These are phyloP conservation scores for Fusarium torreyae DNA, from an alignment of 2,329 filamentous ascomycete species.

Conservation along the genomic window DNA sequence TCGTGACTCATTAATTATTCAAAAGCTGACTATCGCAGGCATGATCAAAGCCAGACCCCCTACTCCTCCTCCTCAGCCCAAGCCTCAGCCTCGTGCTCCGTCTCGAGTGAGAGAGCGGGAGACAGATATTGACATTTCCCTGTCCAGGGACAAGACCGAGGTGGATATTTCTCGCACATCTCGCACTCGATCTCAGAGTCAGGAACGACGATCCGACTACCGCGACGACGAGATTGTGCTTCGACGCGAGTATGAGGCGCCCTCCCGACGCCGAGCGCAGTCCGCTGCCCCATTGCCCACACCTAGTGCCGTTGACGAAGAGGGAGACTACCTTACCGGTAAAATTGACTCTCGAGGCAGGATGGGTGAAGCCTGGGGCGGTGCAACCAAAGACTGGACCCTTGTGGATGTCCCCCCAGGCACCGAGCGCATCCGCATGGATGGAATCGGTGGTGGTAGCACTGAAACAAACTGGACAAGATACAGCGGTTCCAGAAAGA, in stretches of 20 bases:
- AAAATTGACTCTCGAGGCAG: conserved; percentile 73
- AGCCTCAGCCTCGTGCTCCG: conserved; percentile 62
- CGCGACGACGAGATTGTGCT: conserved; percentile 78
- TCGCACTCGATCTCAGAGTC: conserved; percentile 56
- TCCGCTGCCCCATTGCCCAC: conserved; percentile 63
- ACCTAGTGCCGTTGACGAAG: conserved; percentile 64
- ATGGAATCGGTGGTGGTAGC: conserved; percentile 80
- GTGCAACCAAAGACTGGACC: conserved; percentile 82
- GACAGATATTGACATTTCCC: conserved; percentile 74
- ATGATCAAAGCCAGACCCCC: conserved; percentile 61
- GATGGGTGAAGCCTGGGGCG: conserved; percentile 81
- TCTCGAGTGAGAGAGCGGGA: conserved; percentile 64
- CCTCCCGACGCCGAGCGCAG: conserved; percentile 65
- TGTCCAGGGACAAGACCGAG: conserved; percentile 68
- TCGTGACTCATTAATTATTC: not conserved
- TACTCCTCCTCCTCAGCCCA: conserved; percentile 63
- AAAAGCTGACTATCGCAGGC: conserved; percentile 55
- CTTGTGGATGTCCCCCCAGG: conserved; percentile 89
- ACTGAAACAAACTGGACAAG: conserved; percentile 85
- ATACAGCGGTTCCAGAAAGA: conserved; percentile 82
- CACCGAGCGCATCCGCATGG: conserved; percentile 86
- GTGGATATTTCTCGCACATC: conserved; percentile 67
- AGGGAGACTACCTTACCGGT: conserved; percentile 73
- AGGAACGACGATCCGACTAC: conserved; percentile 59
- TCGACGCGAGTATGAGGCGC: conserved; percentile 67